Base-by-base conservation (phyloP, 345 rosid species). In the Pelargonium nanum region DNA sequence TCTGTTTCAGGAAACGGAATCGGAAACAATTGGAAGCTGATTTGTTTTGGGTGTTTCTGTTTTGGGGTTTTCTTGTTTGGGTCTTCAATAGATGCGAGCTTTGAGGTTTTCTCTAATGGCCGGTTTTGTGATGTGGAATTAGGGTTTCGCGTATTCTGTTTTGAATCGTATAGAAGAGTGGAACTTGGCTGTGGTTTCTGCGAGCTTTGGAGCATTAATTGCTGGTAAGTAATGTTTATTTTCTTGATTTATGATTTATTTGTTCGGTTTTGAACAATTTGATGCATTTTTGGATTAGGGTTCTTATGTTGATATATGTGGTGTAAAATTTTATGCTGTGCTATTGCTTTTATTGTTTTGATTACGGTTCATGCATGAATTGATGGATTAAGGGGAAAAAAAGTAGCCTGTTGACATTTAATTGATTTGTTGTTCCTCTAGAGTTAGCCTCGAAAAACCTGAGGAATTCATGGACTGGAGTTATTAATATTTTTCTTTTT, bases 61-160 rank as follows among this genome's bases (percentile, higher is more conserved):
- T 40, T 40, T 40, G 13, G 48, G 15, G 10, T 40, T 40, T 40
- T 2, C 16, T 8, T 40, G 2, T 40, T 0, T 40, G 48, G 48
- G 48, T 2, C 9, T 40, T 40, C 48, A 17, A 40, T 40, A 40
- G 48, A 40, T 55, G 2, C 4, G 23, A 57, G 45, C 57, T 20
- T 24, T 53, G 26, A 19, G 63, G 44, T 65, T 62, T 76, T 26
- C 66, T 30, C 76, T 72, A 68, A 74, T 66, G 63, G 60, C 67
- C 73, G 74, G 65, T 71, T 72, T 69, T 70, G 55, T 72, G 62
- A 55, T 69, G 68, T 69, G 66, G 72, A 72, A 75, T 65, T 79
- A 62, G 72, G 72, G 56, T 57, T 65, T 58, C 55, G 5, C 55
- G 55, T 52, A 19, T 52, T 0, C 55, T 19, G 16, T 40, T 21